A percentile compares a stretch with the other conserved stretches of the same genome.
Evolutionary conservation across 1,139 yeast species (phyloP).

Genomic region (Pichia sp.): DNA sequence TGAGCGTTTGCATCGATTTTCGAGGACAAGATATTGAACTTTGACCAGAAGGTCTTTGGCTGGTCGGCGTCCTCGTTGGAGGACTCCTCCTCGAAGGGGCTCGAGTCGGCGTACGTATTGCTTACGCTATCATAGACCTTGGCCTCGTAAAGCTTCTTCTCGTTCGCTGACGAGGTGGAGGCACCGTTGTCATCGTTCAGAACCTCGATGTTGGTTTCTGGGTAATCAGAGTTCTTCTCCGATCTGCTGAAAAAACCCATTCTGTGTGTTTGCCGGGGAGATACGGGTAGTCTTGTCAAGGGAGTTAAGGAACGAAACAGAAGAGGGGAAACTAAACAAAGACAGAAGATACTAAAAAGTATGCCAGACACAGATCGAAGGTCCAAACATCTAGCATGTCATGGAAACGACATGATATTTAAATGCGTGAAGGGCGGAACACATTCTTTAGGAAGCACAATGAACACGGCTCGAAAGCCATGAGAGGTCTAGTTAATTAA

Average conservation of each 20-base stretch:
- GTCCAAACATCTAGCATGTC: not conserved
- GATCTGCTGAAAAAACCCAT: not conserved
- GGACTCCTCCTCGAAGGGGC: not conserved
- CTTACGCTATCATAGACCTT: not conserved
- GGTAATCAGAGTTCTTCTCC: not conserved
- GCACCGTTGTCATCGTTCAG: not conserved
- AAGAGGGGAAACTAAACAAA: no score
- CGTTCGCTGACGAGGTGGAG: not conserved
- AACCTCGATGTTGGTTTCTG: constrained; percentile 1
- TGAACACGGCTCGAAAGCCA: not conserved
- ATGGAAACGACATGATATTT: not conserved
- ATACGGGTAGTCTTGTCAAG: not conserved
- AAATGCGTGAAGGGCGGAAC: not conserved
- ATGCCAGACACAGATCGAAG: no score
- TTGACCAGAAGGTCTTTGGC: not conserved
- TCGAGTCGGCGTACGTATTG: not conserved
- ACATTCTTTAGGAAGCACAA: not conserved
- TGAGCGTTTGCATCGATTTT: constrained; percentile 6
- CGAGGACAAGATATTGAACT: not conserved
- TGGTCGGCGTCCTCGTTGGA: not conserved
- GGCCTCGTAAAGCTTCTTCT: constrained; percentile 1
- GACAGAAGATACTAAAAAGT: no score
- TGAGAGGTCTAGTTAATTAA: not conserved
- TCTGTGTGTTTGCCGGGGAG: not conserved
- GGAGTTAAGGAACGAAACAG: no score